phyloP scores from a whole-genome alignment of 106 monocot species.

The Allium sativum region DNA sequence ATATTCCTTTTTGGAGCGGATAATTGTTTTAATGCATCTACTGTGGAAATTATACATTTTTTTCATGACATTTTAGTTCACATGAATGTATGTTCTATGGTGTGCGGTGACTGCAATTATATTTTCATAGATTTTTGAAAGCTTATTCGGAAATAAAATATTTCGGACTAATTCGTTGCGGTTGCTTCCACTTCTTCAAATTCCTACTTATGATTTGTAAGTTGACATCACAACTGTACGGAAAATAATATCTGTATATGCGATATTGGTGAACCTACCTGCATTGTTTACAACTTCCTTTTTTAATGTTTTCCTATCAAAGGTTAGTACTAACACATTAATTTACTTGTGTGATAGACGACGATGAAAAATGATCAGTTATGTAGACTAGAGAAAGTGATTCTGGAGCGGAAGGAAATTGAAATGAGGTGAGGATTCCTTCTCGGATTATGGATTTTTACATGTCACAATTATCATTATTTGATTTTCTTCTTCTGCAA shows the following conservation, averaged over 20 bases:
- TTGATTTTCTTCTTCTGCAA: not conserved
- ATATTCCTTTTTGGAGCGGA: no score
- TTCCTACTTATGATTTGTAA: not conserved
- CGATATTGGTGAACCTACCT: not conserved
- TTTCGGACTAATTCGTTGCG: no score
- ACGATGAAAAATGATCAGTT: slow-evolving; percentile 39
- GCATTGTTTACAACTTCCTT: not conserved
- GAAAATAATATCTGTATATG: not conserved
- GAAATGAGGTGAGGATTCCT: slow-evolving; percentile 46
- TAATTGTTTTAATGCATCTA: no score
- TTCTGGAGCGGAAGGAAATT: slow-evolving; percentile 34
- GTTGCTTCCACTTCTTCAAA: not conserved
- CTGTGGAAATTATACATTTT: no score
- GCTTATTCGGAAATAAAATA: no score
- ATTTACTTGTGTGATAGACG: slow-evolving; percentile 27
- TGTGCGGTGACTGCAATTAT: no score
- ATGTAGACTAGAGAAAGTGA: slow-evolving; percentile 38
- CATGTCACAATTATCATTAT: not conserved
- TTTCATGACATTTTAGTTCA: no score
- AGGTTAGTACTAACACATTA: not conserved
- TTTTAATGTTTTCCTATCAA: not conserved
- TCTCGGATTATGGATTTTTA: not conserved
- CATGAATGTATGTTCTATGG: no score
- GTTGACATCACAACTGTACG: not conserved
- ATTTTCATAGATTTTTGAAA: no score